A percentile compares a stretch with the other conserved stretches of the same genome.
Evolutionary conservation across 1,284 basidiomycete species (phyloP).

Genomic region (Pseudomicrostroma phylloplanum): DNA sequence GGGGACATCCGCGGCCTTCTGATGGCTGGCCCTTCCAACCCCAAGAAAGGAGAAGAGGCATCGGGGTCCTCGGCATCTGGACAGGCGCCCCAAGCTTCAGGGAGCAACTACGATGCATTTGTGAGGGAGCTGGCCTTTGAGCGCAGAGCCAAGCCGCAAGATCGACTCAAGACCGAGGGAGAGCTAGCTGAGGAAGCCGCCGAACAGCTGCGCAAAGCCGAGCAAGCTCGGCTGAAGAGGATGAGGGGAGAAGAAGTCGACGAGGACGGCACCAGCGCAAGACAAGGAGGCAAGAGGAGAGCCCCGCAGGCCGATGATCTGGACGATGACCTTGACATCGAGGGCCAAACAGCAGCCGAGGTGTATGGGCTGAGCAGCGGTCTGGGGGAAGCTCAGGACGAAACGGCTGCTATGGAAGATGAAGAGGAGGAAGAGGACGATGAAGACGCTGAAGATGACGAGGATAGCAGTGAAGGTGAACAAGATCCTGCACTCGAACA

Average conservation of each 20-base stretch:
- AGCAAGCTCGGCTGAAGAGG: slow-evolving; percentile 68
- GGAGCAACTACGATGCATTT: slow-evolving; percentile 70
- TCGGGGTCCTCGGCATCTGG: slow-evolving; percentile 9
- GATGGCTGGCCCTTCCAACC: slow-evolving; percentile 11
- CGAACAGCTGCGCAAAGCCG: slow-evolving; percentile 76
- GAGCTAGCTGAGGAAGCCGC: slow-evolving; percentile 85
- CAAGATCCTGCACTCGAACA: slow-evolving; percentile 26
- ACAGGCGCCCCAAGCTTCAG: slow-evolving; percentile 4
- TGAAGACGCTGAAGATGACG: slow-evolving; percentile 33
- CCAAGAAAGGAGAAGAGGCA: slow-evolving; percentile 9
- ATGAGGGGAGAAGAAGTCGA: slow-evolving; percentile 65
- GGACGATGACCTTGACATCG: slow-evolving; percentile 66
- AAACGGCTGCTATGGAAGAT: slow-evolving; percentile 30
- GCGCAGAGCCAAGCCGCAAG: slow-evolving; percentile 84
- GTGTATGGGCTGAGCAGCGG: slow-evolving; percentile 40
- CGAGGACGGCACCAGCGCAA: slow-evolving; percentile 51
- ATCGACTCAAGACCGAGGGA: slow-evolving; percentile 92
- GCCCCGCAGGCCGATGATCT: slow-evolving; percentile 68
- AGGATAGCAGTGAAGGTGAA: slow-evolving; percentile 52
- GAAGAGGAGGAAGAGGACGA: slow-evolving; percentile 48
- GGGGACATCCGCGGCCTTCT: slow-evolving; percentile 74
- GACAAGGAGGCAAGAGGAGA: slow-evolving; percentile 55
- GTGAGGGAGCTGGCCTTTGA: slow-evolving; percentile 91
- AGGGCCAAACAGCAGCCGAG: slow-evolving; percentile 34
- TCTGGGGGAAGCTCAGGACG: slow-evolving; percentile 37